Percentiles rank a stretch among this genome's conserved stretches.
phyloP scores from a whole-genome alignment of 768 basidiomycete species.

The Hygrophoropsis aurantiaca region DNA sequence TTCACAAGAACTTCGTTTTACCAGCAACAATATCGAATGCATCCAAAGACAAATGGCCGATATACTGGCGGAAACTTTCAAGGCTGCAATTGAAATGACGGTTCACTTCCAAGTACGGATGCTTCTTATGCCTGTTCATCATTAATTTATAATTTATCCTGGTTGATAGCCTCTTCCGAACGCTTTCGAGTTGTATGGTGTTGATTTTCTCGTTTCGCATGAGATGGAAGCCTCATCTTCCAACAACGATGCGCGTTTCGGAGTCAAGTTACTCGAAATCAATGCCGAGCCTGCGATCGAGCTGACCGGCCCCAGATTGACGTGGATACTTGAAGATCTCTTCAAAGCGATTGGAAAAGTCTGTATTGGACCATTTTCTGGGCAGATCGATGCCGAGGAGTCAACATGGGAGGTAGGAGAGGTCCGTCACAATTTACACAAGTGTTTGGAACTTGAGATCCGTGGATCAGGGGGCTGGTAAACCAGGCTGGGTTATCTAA shows the following conservation, averaged over 20 bases:
- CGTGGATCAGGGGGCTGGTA: conserved; percentile 27
- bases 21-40: conserved; percentile 39
- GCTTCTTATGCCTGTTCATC: neutral
- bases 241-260: conserved; percentile 32
- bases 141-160: conserved; percentile 1
- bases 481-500: too few relatives aligned
- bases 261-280: conserved; percentile 81
- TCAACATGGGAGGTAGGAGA: conserved; percentile 52
- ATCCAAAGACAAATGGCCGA: conserved; percentile 64
- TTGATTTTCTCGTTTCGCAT: conserved; percentile 83
- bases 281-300: conserved; percentile 97
- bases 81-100: conserved; percentile 79
- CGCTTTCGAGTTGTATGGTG: conserved; percentile 92
- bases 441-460: conserved; percentile 63
- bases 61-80: conserved; percentile 78
- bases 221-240: conserved; percentile 15
- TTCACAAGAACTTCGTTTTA: conserved; percentile 20
- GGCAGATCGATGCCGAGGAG: conserved; percentile 1
- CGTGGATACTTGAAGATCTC: conserved; percentile 78
- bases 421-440: conserved; percentile 52
- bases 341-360: conserved; percentile 69
- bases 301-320: conserved; percentile 80
- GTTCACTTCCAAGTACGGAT: conserved; percentile 77
- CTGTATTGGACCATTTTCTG: conserved; percentile 67
- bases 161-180: conserved; percentile 72